phyloP scores from a whole-genome alignment of 2,329 filamentous ascomycete species.

The Teratosphaeria pseudoeucalypti region DNA sequence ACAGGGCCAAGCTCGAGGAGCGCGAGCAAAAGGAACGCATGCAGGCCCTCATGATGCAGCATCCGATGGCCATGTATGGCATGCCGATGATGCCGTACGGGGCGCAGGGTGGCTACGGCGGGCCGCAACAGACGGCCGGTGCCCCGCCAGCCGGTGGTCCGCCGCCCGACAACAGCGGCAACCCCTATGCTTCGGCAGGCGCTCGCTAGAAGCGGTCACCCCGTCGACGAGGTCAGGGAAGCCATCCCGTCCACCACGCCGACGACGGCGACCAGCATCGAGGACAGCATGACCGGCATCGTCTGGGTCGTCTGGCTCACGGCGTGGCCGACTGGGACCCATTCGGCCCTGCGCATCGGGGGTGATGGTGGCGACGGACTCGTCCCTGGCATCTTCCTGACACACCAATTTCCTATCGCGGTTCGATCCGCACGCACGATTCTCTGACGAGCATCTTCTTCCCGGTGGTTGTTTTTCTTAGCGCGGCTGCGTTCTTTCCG shows the following conservation, averaged over 20 bases:
- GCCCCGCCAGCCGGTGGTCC: constrained; percentile 1
- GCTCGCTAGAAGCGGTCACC: constrained; percentile 4
- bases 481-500: background rate
- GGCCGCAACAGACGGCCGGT: constrained; percentile 1
- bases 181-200: constrained; percentile 20
- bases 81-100: constrained; percentile 1
- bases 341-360: constrained; percentile 5
- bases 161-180: constrained; percentile 21
- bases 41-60: constrained; percentile 22
- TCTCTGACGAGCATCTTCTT: background rate
- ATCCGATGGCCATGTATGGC: constrained; percentile 20
- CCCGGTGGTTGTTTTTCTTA: background rate
- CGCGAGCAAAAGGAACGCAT: constrained; percentile 29
- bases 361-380: background rate
- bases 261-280: background rate
- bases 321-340: constrained; percentile 10
- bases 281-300: background rate
- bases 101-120: background rate
- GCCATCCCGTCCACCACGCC: background rate
- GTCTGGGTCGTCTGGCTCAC: constrained; percentile 1
- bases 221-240: background rate
- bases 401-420: background rate
- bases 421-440: background rate
- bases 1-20: constrained; percentile 35
- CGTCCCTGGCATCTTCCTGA: background rate